Evolutionary conservation across 352 stramenopile genomes (phyloP), one percentile per base, ranked within the genome.

Genomic region (Elongisporangium anandrum): DNA sequence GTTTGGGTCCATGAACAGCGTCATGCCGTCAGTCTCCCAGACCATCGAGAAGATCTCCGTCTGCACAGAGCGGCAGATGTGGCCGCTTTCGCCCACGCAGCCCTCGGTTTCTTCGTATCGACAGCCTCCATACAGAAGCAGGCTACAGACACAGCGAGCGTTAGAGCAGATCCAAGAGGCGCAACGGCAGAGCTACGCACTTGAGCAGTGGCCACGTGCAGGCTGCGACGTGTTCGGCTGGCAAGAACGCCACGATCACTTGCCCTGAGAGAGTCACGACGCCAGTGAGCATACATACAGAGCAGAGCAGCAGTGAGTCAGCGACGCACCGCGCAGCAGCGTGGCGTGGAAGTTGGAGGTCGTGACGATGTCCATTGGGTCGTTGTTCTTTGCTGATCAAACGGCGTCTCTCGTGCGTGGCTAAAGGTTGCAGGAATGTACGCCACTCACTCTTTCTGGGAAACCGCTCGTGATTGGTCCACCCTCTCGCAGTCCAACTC

Each of bases 301-400:
- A 39, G 22, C 22, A 21, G 8, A n/a, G 24, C 54, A 59, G 12
- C 19, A 34, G 26, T n/a, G n/a, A n/a, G n/a, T n/a, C n/a, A n/a
- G n/a, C n/a, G n/a, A 62, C 68, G 73, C 52, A 91, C 85, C 83
- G 75, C 77, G 72, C 55, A 95, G 76, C 59, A 95, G 64, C 63
- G 85, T 95, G 45, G 86, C 86, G 68, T 95, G 86, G 68, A 95
- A 94, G 70, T 95, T 95, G 70, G 86, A 93, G 41, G 86, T 95
- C 51, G 86, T 94, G 24, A 95, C 84, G 57, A 94, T 91, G 63
- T 94, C 85, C 82, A 91, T 94, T 12, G 57, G 34, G 10, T 2
- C 34, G 34, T 45, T 45, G 12, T 9, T 34, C 10, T 45, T 45
- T 45, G 34, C 9, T 45, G 13, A 15, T 45, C 34, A 45, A 45